Evolutionary conservation across 1,284 basidiomycete genomes (phyloP).

Genomic region (Ganoderma lingzhi): DNA sequence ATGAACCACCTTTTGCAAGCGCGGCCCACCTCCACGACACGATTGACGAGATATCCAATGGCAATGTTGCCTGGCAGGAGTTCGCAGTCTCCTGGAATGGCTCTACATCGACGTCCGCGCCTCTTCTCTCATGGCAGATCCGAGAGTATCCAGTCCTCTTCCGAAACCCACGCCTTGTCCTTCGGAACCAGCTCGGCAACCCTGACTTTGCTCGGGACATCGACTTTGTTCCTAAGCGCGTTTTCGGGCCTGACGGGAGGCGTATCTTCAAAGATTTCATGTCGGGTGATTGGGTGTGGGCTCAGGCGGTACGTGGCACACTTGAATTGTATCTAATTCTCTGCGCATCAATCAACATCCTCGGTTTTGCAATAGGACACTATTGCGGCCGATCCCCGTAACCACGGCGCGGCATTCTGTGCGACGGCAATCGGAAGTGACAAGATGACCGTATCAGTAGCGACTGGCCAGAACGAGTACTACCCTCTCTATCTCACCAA

Average conservation of each 20-base stretch:
- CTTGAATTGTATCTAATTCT: background rate
- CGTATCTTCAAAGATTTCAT: background rate
- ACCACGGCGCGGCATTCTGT: constrained; percentile 26
- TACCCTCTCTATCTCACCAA: constrained; percentile 33
- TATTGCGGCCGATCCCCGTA: constrained; percentile 16
- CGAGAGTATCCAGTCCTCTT: background rate
- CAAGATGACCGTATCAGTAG: constrained; percentile 36
- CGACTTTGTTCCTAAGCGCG: background rate
- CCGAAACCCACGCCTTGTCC: background rate
- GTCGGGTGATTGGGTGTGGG: background rate
- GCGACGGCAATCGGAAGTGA: constrained; percentile 32
- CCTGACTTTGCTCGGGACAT: background rate
- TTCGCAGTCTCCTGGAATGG: background rate
- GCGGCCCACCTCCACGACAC: background rate
- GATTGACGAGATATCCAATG: background rate
- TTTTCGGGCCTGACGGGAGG: background rate
- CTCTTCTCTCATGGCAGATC: background rate
- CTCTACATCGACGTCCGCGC: background rate
- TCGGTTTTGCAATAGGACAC: background rate
- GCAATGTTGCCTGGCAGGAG: background rate
- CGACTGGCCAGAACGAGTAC: constrained; percentile 33
- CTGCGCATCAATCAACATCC: background rate
- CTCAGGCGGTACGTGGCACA: background rate
- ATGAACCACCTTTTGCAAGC: background rate
- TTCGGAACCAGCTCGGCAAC: background rate